Evolutionary conservation across 352 stramenopile species (phyloP), one percentile per base, ranked within the genome.

Genomic region (Phytophthora melonis): DNA sequence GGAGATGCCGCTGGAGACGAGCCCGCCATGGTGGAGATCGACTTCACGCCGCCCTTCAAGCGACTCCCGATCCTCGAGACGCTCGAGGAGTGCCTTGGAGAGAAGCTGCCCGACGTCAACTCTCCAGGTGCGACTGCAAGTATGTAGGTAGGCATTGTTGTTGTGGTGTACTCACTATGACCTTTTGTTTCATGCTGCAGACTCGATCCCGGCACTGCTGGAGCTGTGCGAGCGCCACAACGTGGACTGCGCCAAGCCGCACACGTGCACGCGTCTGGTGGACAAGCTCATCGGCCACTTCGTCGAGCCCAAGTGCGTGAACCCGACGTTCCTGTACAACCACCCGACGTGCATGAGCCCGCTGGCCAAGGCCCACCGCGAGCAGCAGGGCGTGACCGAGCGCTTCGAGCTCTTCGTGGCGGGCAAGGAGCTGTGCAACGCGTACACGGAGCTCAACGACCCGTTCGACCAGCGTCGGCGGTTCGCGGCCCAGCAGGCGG

Each of bases 361-460:
- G 32, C 78, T 99, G 41, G 87, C 88, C 30, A 99, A 99, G 76
- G 87, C 93, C 54, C 97, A 99, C 70, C 89, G 97, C 47, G 87
- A 93, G 14, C 97, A 99, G 77, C 72, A 86, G 13, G 89, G 92
- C 34, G 81, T 99, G 65, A 99, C 97, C 4, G 98, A 99, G 81
- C 89, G 98, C 41, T 99, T 99, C 73, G 98, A 99, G 87, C 84
- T 99, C 27, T 99, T 99, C 78, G 96, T 99, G 36, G 94, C 93
- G 34, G 94, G 83, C 65, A 98, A 97, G 70, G 92, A 99, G 88
- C 84, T 99, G 32, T 98, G 94, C 70, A 99, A 99, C 81, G 98
- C 98, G 5, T 99, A 99, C 86, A 99, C 97, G 27, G 98, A 99
- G 84, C 93, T 99, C 49, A 99, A 99, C 82, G 96, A 99, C 70